Conservation (phyloP, 129 eudicot genomes). For the Saussurea involucrata region DNA sequence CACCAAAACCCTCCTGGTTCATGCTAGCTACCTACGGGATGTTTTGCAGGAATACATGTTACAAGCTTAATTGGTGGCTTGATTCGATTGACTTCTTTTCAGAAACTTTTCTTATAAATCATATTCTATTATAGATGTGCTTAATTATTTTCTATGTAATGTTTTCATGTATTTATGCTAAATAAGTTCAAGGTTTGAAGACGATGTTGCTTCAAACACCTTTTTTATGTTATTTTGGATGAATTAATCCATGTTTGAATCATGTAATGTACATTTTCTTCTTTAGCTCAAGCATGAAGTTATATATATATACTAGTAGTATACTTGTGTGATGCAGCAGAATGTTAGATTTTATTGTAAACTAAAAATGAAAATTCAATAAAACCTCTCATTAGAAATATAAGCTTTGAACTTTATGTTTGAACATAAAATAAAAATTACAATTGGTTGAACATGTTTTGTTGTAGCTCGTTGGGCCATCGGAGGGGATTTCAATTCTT, state of each 20-base stretch:
- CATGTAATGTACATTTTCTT: background rate
- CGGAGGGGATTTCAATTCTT: too few species aligned
- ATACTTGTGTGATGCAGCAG: too few species aligned
- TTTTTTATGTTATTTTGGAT: background rate
- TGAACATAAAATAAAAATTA: too few species aligned
- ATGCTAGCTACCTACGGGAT: background rate
- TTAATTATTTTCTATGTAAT: background rate
- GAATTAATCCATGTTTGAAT: background rate
- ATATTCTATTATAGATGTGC: background rate
- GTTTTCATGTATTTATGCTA: background rate
- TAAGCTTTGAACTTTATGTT: too few species aligned
- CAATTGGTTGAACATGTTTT: too few species aligned
- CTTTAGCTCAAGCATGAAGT: background rate
- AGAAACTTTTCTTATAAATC: background rate
- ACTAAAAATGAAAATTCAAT: too few species aligned
- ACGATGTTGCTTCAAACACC: background rate
- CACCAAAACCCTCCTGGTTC: conserved; percentile 29
- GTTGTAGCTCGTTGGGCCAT: too few species aligned
- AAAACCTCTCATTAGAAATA: too few species aligned
- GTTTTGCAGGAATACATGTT: background rate
- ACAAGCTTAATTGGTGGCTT: background rate
- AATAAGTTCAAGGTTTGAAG: background rate
- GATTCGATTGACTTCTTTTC: background rate
- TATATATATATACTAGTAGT: background rate
- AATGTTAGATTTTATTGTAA: too few species aligned